Conservation (phyloP, 495 filamentous ascomycete species). For the Saxispiralis lemnorum region DNA sequence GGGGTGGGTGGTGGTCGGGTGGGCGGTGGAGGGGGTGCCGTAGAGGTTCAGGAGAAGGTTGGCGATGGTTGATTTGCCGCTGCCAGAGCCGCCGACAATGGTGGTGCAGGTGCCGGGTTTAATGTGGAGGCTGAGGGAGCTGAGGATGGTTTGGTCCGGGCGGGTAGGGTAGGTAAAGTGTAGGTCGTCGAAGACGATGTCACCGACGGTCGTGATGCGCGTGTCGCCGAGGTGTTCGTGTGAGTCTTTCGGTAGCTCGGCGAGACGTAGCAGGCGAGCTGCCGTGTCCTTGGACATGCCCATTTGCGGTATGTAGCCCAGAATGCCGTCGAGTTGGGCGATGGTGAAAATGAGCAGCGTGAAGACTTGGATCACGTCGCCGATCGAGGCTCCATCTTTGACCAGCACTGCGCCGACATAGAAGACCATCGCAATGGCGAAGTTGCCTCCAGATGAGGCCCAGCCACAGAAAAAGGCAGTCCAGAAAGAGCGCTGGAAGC, state of each 20-base stretch:
- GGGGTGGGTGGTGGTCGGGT: constrained; percentile 18
- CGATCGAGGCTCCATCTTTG: constrained; percentile 28
- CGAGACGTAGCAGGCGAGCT: constrained; percentile 53
- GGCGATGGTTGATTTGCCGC: constrained; percentile 75
- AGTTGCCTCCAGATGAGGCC: constrained; percentile 49
- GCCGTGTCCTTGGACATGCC: constrained; percentile 55
- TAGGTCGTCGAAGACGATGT: constrained; percentile 41
- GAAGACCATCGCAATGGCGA: constrained; percentile 66
- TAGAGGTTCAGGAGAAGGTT: constrained; percentile 57
- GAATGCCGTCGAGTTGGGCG: constrained; percentile 47
- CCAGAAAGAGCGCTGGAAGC: constrained; percentile 41
- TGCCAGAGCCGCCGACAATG: constrained; percentile 68
- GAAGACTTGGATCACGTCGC: constrained; percentile 52
- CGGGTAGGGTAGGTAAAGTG: constrained; percentile 53
- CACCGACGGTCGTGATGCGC: constrained; percentile 33
- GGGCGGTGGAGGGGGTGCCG: constrained; percentile 7
- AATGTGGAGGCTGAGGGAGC: constrained; percentile 43
- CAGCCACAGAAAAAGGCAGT: constrained; percentile 61
- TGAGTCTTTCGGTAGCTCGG: constrained; percentile 39
- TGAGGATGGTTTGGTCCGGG: constrained; percentile 34
- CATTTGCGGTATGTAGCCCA: constrained; percentile 66
- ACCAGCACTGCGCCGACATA: constrained; percentile 60
- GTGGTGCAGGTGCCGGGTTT: constrained; percentile 44
- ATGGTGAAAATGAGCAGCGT: constrained; percentile 72
- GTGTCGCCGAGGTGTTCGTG: constrained; percentile 41